These are phyloP conservation scores for Huntiella omanensis DNA, from an alignment of 2,329 filamentous ascomycete genomes.

Conservation along the genomic window DNA sequence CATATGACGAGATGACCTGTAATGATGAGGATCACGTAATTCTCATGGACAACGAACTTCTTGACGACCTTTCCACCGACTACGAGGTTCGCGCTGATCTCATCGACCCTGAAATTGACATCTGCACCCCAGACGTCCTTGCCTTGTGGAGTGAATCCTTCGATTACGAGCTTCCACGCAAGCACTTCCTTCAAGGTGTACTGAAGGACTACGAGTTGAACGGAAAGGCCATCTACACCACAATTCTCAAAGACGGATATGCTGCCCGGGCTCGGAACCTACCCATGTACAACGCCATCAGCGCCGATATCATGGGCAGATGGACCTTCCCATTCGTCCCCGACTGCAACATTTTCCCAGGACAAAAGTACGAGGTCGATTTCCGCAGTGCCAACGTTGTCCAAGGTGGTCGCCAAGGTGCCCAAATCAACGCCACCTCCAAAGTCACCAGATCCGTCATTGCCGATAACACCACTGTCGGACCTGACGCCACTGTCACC, in stretches of 20 bases:
- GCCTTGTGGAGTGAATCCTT: constrained; percentile 96
- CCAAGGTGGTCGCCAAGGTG: constrained; percentile 46
- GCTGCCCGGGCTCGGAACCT: constrained; percentile 72
- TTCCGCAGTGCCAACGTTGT: constrained; percentile 8
- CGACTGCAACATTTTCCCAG: constrained; percentile 66
- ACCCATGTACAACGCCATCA: constrained; percentile 77
- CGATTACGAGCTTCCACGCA: constrained; percentile 78
- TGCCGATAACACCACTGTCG: constrained; percentile 58
- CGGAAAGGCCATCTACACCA: constrained; percentile 86
- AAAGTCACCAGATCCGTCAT: constrained; percentile 54
- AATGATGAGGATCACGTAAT: constrained; percentile 45
- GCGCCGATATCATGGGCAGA: constrained; percentile 64
- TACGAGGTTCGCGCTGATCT: constrained; percentile 73
- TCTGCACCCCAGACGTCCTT: constrained; percentile 88
- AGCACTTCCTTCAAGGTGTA: constrained; percentile 79
- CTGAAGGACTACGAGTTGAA: constrained; percentile 95
- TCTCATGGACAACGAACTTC: constrained; percentile 59
- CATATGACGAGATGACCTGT: constrained; percentile 81
- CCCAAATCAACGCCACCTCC: constrained; percentile 54
- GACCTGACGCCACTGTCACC: constrained; percentile 47
- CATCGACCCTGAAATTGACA: constrained; percentile 88
- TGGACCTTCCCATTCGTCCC: constrained; percentile 84
- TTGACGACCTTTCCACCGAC: constrained; percentile 49
- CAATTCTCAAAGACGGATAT: constrained; percentile 69
- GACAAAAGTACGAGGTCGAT: constrained; percentile 62